Conservation (phyloP, 2,329 filamentous ascomycete genomes). For the Metarhizium sp. region DNA sequence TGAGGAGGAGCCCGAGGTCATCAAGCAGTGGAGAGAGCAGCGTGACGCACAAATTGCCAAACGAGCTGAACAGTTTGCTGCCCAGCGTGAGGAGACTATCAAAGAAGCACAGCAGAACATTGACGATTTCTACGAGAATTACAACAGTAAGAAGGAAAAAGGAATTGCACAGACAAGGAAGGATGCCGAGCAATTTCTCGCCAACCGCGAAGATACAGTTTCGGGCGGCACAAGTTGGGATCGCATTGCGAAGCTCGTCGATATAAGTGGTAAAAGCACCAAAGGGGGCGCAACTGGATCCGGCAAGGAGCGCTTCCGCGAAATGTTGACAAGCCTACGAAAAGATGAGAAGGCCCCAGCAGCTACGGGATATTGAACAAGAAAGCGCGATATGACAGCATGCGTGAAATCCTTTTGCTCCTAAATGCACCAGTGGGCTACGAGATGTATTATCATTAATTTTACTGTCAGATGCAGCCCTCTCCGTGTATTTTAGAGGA, state of each 20-base stretch:
- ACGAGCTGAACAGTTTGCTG: conserved; percentile 72
- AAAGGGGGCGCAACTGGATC: conserved; percentile 82
- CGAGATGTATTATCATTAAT: background rate
- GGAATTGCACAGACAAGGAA: conserved; percentile 75
- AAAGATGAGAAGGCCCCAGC: conserved; percentile 85
- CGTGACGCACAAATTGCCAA: conserved; percentile 75
- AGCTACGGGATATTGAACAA: conserved; percentile 48
- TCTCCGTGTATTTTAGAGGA: background rate
- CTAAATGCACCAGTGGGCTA: background rate
- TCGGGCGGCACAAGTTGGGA: conserved; percentile 97
- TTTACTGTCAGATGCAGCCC: background rate
- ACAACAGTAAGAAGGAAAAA: conserved; percentile 98
- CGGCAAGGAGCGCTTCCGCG: conserved; percentile 93
- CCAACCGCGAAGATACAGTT: conserved; percentile 81
- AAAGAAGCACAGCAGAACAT: conserved; percentile 89
- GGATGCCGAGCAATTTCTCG: conserved; percentile 89
- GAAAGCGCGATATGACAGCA: background rate
- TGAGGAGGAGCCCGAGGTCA: conserved; percentile 81
- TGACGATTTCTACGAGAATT: conserved; percentile 99
- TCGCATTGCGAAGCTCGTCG: conserved; percentile 94
- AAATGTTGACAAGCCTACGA: conserved; percentile 74
- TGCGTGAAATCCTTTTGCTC: background rate
- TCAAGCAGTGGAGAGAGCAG: conserved; percentile 86
- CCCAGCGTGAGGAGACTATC: conserved; percentile 76
- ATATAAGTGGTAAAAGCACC: conserved; percentile 85